These are phyloP conservation scores for Neurospora sp. DNA, from an alignment of 495 filamentous ascomycete species.

Conservation along the genomic window DNA sequence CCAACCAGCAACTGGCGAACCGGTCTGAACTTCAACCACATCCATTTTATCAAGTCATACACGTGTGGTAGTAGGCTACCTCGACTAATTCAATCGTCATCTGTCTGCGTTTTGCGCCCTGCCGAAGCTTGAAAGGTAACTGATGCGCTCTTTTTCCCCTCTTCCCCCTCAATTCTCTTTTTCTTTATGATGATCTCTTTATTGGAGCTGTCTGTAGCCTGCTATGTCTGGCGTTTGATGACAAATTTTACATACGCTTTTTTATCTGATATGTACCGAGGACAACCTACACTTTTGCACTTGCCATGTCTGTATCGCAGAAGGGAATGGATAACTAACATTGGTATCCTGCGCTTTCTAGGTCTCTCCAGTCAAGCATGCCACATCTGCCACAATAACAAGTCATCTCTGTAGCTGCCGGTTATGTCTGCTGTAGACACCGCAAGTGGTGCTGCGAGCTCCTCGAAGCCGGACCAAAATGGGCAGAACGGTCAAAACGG, in stretches of 20 bases:
- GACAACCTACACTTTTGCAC: not conserved
- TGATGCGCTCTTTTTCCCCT: not conserved
- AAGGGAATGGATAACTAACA: not conserved
- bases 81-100: not conserved
- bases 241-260: constrained; percentile 44
- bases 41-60: not conserved
- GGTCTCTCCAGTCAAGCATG: not conserved
- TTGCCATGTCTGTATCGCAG: not conserved
- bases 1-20: not conserved
- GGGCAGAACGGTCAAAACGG: constrained; percentile 22
- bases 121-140: not conserved
- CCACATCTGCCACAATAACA: not conserved
- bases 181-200: constrained; percentile 44
- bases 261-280: constrained; percentile 28
- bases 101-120: not conserved
- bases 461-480: constrained; percentile 13
- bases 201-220: constrained; percentile 98
- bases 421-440: constrained; percentile 19
- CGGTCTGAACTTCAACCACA: not conserved
- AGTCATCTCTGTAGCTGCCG: not conserved
- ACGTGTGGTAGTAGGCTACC: not conserved
- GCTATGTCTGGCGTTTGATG: constrained; percentile 35
- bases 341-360: not conserved
- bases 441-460: constrained; percentile 17
- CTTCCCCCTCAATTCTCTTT: not conserved